A percentile compares a stretch with the other conserved stretches of the same genome.
Conservation (phyloP, 495 filamentous ascomycete species). For the Trichoderma erinaceum region DNA sequence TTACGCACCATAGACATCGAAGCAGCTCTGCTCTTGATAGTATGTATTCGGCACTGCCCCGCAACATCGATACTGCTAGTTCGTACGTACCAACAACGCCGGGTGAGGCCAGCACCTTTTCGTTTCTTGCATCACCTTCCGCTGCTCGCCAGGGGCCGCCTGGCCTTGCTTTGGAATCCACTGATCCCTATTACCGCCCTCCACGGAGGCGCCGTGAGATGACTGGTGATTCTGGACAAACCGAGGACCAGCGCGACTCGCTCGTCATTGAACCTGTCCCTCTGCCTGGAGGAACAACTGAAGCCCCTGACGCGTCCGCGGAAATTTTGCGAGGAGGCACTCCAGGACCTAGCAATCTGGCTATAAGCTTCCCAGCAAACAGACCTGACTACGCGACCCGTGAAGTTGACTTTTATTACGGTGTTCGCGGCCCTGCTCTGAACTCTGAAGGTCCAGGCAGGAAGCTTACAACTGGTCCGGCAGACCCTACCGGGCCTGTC, state of each 20-base stretch:
- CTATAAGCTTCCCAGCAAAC: slow-evolving; percentile 30
- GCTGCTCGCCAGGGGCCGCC: slow-evolving; percentile 35
- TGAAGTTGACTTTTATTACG: slow-evolving; percentile 94
- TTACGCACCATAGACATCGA: slow-evolving; percentile 36
- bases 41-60: slow-evolving; percentile 30
- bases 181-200: slow-evolving; percentile 79
- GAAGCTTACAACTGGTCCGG: slow-evolving; percentile 85
- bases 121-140: slow-evolving; percentile 55
- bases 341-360: slow-evolving; percentile 30
- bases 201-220: slow-evolving; percentile 61
- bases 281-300: slow-evolving; percentile 22
- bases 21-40: slow-evolving; percentile 43
- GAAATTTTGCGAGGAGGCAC: slow-evolving; percentile 36
- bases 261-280: slow-evolving; percentile 20
- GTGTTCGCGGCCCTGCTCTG: slow-evolving; percentile 81
- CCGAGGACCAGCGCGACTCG: slow-evolving; percentile 23
- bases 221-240: slow-evolving; percentile 41
- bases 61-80: slow-evolving; percentile 35
- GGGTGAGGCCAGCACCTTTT: slow-evolving; percentile 61
- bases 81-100: slow-evolving; percentile 64
- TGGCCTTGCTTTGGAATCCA: slow-evolving; percentile 43
- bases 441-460: slow-evolving; percentile 70
- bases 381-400: slow-evolving; percentile 82
- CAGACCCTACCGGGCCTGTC: slow-evolving; percentile 87
- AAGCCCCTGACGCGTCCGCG: slow-evolving; percentile 15